Evolutionary conservation across 2,329 filamentous ascomycete species (phyloP), one percentile per base, ranked within the genome.

Genomic region (Neurospora crassa): DNA sequence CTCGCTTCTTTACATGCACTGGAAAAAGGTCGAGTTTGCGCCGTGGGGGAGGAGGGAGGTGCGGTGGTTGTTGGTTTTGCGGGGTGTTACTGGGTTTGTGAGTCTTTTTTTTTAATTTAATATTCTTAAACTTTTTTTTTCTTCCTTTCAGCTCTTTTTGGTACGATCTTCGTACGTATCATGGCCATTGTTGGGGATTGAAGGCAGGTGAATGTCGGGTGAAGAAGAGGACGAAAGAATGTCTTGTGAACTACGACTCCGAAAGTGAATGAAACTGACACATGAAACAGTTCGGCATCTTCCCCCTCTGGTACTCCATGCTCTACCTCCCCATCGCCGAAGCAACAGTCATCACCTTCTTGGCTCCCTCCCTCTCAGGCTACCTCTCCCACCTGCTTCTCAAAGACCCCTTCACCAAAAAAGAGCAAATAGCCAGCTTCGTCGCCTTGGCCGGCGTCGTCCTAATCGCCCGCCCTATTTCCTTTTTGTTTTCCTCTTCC

Each of bases 301-400:
- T 90, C 78, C 91, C 91, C 43, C 87, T 96, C 81, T 96, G 84
- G 84, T 85, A 82, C 74, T 85, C 83, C 12, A 86, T 86, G 71
- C 87, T 92, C 78, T 96, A 96, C 76, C 87, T 97, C 3, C 92
- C 93, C 0, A 85, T 97, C 2, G 91, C 93, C 18, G 94, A 97
- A 79, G 93, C 94, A 2, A 96, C 92, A 0, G 94, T 97, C 42
- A 91, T 97, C 70, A 96, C 93, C 10, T 97, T 97, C 78, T 85
- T 97, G 6, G 88, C 91, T 0, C 94, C 94, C 0, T 91, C 90
- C 16, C 84, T 96, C 6, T 88, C 92, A 24, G 93, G 92, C 71
- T 93, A 94, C 82, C 86, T 91, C 20, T 97, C 93, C 79, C 93
- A 91, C 43, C 83, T 94, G 70, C 81, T 94, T 45, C 81, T 90